These are phyloP conservation scores for Ophiostoma perfectum DNA, from an alignment of 2,329 filamentous ascomycete genomes.

Conservation along the genomic window DNA sequence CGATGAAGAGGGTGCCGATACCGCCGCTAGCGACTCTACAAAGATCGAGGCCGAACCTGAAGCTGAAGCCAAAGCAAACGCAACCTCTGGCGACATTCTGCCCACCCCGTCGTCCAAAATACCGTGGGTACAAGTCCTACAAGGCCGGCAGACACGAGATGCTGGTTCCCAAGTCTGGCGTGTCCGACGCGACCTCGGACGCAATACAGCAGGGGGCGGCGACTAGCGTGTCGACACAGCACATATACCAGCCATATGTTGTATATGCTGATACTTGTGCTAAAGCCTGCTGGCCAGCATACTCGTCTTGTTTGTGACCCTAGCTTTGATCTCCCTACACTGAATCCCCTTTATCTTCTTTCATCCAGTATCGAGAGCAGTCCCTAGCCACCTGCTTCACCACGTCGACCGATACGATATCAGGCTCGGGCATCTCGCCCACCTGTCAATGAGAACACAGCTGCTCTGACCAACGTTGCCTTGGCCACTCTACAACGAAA, in stretches of 20 bases:
- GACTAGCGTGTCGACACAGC: background rate
- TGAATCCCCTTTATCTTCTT: too few relatives aligned
- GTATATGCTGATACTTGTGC: too few relatives aligned
- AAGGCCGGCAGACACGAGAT: slow-evolving; percentile 50
- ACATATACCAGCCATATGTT: too few relatives aligned
- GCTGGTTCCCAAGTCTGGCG: slow-evolving; percentile 58
- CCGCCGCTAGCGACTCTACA: background rate
- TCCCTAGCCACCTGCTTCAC: background rate
- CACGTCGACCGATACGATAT: background rate
- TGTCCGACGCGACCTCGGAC: slow-evolving; percentile 57
- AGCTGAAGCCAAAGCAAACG: background rate
- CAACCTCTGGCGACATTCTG: slow-evolving; percentile 21
- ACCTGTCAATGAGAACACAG: background rate
- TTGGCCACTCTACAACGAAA: too few relatives aligned
- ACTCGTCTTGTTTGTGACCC: too few relatives aligned
- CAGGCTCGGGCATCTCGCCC: background rate
- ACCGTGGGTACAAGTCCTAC: slow-evolving; percentile 57
- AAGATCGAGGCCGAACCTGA: background rate
- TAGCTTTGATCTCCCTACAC: too few relatives aligned
- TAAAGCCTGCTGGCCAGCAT: too few relatives aligned
- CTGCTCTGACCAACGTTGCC: background rate
- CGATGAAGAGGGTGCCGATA: background rate
- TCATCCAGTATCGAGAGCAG: background rate
- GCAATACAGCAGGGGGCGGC: slow-evolving; percentile 10
- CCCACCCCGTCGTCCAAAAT: slow-evolving; percentile 31